These are phyloP conservation scores for Tolypocladium amazonense DNA, from an alignment of 2,329 filamentous ascomycete genomes.

Conservation along the genomic window DNA sequence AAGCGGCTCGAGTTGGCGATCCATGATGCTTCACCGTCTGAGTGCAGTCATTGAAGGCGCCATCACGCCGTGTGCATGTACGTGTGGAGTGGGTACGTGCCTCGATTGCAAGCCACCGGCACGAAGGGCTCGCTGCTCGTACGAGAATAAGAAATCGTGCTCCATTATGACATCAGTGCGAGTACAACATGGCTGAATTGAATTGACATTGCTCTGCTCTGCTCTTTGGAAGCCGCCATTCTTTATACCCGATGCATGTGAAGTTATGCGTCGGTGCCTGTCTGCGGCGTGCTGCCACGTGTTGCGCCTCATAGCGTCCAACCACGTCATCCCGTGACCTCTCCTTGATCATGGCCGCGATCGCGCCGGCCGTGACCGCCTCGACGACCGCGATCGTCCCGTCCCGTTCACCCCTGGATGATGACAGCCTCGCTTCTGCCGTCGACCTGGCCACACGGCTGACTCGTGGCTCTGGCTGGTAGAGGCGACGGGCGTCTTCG, in stretches of 20 bases:
- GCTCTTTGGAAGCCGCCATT: no score
- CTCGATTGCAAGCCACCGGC: background rate
- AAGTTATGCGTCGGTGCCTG: background rate
- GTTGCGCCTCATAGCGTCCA: background rate
- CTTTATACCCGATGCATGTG: no score
- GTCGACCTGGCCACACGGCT: conserved; percentile 1
- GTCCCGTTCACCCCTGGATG: background rate
- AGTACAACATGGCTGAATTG: background rate
- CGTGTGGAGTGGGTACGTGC: background rate
- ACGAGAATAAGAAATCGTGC: background rate
- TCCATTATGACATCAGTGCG: background rate
- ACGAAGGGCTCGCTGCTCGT: background rate
- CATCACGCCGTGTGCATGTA: background rate
- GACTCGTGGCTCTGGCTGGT: conserved; percentile 1
- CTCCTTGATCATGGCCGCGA: background rate
- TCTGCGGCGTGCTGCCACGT: background rate
- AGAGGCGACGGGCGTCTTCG: background rate
- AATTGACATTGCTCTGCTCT: background rate
- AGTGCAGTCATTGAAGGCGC: background rate
- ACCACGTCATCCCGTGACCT: background rate
- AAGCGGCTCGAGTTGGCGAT: background rate
- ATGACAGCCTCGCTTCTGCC: background rate
- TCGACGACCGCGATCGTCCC: background rate
- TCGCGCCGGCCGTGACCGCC: background rate
- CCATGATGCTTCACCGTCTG: background rate